Percentiles rank a stretch among this genome's conserved stretches.
Conservation (phyloP, 257 asterid species). For the Nicotiana undulata region DNA sequence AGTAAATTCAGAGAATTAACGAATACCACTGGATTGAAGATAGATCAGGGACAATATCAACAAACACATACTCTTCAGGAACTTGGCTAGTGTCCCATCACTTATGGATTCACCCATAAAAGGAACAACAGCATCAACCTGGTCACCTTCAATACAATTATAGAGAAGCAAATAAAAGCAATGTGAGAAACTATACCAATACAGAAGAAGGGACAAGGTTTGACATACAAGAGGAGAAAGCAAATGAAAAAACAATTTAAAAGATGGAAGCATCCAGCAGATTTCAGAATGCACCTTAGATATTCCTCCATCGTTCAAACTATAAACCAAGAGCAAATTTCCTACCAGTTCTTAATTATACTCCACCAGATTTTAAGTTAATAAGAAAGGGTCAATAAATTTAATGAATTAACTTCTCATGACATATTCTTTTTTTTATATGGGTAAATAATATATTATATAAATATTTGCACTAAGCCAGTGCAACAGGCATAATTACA, state of each 20-base stretch:
- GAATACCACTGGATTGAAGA: not conserved
- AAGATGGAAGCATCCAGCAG: not conserved
- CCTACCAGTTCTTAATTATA: not conserved
- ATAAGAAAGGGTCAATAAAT: not conserved
- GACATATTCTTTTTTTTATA: not conserved
- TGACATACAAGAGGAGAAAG: not conserved
- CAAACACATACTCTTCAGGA: slow-evolving; percentile 68
- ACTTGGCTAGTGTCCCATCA: slow-evolving; percentile 81
- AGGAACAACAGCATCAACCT: slow-evolving; percentile 88
- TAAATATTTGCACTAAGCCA: too few species aligned
- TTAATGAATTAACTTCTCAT: not conserved
- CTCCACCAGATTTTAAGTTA: not conserved
- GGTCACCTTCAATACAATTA: slow-evolving; percentile 48
- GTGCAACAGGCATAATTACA: too few species aligned
- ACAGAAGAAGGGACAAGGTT: not conserved
- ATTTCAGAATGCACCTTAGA: not conserved
- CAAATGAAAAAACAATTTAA: not conserved
- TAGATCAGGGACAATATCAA: not conserved
- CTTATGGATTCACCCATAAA: slow-evolving; percentile 94
- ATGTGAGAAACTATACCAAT: not conserved
- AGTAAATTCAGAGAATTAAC: not conserved
- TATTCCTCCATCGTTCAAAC: not conserved
- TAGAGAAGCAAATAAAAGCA: slow-evolving; percentile 6
- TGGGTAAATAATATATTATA: too few species aligned
- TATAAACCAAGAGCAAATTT: not conserved